Evolutionary conservation across 257 asterid species (phyloP).

Genomic region (Solanum ahanhuiri): DNA sequence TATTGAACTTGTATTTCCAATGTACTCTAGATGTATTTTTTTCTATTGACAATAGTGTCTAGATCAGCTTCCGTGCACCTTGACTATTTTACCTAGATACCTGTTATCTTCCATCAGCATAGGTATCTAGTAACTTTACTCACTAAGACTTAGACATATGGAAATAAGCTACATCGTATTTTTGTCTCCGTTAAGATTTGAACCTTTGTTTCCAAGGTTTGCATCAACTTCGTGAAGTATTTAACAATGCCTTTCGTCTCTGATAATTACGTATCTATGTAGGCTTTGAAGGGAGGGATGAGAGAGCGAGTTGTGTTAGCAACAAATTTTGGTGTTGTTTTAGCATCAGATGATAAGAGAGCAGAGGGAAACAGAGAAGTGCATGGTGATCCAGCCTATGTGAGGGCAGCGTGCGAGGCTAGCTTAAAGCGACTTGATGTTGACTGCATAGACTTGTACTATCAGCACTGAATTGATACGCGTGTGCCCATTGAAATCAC

Average conservation of each 20-base stretch:
- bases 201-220: no score
- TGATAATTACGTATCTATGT: not conserved
- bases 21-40: not conserved
- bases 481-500: slow-evolving; percentile 29
- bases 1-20: not conserved
- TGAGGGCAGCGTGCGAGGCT: slow-evolving; percentile 22
- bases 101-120: not conserved
- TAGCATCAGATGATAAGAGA: not conserved
- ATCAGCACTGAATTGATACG: slow-evolving; percentile 25
- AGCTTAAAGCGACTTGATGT: slow-evolving; percentile 28
- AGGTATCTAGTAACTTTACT: no score
- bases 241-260: no score
- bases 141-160: not conserved
- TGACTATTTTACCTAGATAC: not conserved
- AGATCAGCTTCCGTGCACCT: not conserved
- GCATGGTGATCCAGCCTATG: slow-evolving; percentile 25
- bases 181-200: no score
- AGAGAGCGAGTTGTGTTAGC: slow-evolving; percentile 21
- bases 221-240: no score
- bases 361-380: not conserved
- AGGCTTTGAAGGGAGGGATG: slow-evolving; percentile 26
- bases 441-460: slow-evolving; percentile 25
- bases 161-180: not conserved
- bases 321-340: slow-evolving; percentile 14
- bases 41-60: not conserved